phyloP scores from a whole-genome alignment of 139 green algal genomes.

The Tetraselmis chui region DNA sequence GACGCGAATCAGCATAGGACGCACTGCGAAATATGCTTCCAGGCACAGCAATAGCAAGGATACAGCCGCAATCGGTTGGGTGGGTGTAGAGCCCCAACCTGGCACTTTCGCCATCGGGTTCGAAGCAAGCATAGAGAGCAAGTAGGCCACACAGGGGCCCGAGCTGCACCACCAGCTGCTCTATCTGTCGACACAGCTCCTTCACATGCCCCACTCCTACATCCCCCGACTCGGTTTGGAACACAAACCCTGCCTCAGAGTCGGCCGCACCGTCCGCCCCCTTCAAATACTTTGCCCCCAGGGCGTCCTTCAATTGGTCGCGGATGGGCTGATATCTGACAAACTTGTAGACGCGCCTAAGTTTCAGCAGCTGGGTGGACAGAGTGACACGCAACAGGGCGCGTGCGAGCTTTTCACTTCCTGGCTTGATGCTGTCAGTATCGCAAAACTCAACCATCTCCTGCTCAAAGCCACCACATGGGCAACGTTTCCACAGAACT shows the following conservation, averaged over 20 bases:
- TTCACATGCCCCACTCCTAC: not conserved
- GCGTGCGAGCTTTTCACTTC: not conserved
- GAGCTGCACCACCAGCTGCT: not conserved
- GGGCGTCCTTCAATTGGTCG: not conserved
- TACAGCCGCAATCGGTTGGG: no score
- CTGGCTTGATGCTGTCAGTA: not conserved
- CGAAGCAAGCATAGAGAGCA: not conserved
- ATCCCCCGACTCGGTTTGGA: not conserved
- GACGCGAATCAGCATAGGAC: no score
- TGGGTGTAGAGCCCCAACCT: not conserved
- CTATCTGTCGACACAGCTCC: not conserved
- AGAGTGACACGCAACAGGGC: not conserved
- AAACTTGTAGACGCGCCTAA: not conserved
- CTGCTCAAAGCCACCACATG: no score
- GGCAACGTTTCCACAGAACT: no score
- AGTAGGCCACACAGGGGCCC: not conserved
- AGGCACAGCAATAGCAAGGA: no score
- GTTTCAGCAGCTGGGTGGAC: not conserved
- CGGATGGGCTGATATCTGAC: not conserved
- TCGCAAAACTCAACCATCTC: not conserved
- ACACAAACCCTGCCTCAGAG: not conserved
- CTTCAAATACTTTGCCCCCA: not conserved
- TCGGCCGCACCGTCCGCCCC: not conserved
- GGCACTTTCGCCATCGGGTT: not conserved
- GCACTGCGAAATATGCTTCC: no score